Evolutionary conservation across 2,329 filamentous ascomycete genomes (phyloP).

Genomic region (Fusarium xylarioides): DNA sequence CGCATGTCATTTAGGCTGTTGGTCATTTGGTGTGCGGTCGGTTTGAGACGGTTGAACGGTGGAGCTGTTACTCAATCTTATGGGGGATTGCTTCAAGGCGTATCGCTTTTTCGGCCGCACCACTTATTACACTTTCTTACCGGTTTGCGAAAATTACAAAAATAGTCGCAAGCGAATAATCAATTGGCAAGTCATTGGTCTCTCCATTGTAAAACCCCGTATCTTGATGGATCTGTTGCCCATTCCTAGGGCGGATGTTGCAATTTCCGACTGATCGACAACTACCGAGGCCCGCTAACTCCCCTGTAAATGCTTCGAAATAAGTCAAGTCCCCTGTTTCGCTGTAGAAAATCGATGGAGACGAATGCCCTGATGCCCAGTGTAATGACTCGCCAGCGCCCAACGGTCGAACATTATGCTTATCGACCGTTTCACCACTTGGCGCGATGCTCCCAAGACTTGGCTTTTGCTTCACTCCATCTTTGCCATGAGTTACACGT

Average conservation of each 20-base stretch:
- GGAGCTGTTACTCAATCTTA: background rate
- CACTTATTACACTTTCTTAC: background rate
- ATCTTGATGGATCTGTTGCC: background rate
- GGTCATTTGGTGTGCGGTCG: background rate
- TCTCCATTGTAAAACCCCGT: background rate
- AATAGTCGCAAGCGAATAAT: background rate
- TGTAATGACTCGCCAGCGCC: constrained; percentile 2
- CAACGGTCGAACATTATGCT: background rate
- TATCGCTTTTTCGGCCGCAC: background rate
- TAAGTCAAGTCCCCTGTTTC: background rate
- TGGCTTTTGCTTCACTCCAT: background rate
- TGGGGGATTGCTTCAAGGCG: background rate
- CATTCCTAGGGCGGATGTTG: background rate
- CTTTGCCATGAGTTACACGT: background rate
- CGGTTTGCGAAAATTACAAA: background rate
- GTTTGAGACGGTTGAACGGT: constrained; percentile 9
- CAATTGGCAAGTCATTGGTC: background rate
- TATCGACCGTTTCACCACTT: background rate
- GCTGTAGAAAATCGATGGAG: background rate
- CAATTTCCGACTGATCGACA: constrained; percentile 23
- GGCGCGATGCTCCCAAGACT: background rate
- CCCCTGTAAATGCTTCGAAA: background rate
- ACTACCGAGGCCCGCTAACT: background rate
- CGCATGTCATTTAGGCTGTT: background rate
- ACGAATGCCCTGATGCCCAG: background rate